Conservation (phyloP, 108 stramenopile genomes). For the Nitzschia palea region DNA sequence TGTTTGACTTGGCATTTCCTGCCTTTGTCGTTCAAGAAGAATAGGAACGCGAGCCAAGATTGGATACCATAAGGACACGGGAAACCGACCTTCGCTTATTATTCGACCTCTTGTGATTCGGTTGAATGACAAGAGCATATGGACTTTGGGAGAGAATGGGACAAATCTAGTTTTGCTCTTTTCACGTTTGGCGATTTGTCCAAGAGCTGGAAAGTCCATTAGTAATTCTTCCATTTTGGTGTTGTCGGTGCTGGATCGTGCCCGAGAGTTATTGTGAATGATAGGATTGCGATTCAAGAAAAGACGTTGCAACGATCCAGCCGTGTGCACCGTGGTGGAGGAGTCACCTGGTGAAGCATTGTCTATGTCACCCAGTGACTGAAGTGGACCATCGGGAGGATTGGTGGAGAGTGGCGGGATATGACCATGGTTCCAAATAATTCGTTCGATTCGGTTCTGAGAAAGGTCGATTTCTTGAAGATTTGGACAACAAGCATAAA, state of each 20-base stretch:
- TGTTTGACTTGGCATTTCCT: not conserved
- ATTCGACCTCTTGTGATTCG: not conserved
- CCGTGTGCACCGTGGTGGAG: too few relatives aligned
- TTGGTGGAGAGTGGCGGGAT: too few relatives aligned
- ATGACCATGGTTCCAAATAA: not conserved
- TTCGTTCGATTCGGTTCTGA: slow-evolving; percentile 8
- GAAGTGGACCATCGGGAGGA: too few relatives aligned
- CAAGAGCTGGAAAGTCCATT: not conserved
- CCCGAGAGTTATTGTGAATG: not conserved
- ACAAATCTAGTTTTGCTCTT: not conserved
- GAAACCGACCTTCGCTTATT: not conserved
- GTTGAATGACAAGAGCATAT: not conserved
- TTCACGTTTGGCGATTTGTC: not conserved
- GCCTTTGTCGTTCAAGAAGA: not conserved
- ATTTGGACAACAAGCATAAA: not conserved
- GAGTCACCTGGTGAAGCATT: too few relatives aligned
- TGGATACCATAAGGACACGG: not conserved
- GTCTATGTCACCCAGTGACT: too few relatives aligned
- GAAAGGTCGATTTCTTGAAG: not conserved
- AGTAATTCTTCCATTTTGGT: not conserved
- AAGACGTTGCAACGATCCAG: not conserved
- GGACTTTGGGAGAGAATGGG: not conserved
- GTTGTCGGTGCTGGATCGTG: not conserved
- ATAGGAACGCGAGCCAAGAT: not conserved
- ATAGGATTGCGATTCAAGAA: slow-evolving; percentile 1